A percentile compares a stretch with the other conserved stretches of the same genome.
Conservation (phyloP, 768 basidiomycete species). For the Lepiota subincarnata region DNA sequence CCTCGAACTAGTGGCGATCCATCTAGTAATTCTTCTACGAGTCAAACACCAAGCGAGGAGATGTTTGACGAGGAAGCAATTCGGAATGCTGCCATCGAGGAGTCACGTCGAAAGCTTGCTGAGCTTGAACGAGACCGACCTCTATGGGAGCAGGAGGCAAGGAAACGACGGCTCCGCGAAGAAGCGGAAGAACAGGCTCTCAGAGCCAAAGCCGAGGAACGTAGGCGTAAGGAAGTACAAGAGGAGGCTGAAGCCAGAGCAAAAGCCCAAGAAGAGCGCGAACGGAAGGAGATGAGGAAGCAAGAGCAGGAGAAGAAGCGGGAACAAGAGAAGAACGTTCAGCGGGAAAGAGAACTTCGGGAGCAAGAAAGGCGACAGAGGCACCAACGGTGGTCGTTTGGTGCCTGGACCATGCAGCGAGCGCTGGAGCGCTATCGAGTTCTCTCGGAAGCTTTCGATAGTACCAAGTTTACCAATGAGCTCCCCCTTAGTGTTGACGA, state of each 20-base stretch:
- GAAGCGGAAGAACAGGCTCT: slow-evolving; percentile 37
- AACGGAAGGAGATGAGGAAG: slow-evolving; percentile 22
- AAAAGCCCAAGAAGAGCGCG: slow-evolving; percentile 23
- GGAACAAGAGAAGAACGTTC: slow-evolving; percentile 18
- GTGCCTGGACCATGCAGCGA: slow-evolving; percentile 58
- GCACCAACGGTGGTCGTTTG: slow-evolving; percentile 53
- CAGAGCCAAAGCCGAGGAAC: slow-evolving; percentile 30
- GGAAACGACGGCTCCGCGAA: slow-evolving; percentile 39
- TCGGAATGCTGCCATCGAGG: slow-evolving; percentile 45
- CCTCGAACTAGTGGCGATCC: neutral
- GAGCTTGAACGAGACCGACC: slow-evolving; percentile 64
- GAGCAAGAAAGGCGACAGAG: slow-evolving; percentile 25
- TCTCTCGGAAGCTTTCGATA: slow-evolving; percentile 62
- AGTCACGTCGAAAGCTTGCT: slow-evolving; percentile 63
- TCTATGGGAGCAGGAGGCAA: slow-evolving; percentile 54
- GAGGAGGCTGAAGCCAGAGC: slow-evolving; percentile 26
- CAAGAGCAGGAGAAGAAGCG: slow-evolving; percentile 14
- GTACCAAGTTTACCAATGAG: slow-evolving; percentile 47
- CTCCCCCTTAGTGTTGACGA: slow-evolving; percentile 54
- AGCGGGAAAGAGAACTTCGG: slow-evolving; percentile 22
- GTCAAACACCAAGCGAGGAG: slow-evolving; percentile 7
- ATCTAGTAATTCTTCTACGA: neutral
- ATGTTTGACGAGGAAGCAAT: slow-evolving; percentile 29
- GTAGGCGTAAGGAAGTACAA: slow-evolving; percentile 26
- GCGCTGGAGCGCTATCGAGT: slow-evolving; percentile 69